Evolutionary conservation across 1,139 yeast genomes (phyloP).

Genomic region (Lodderomyces orthopsilosis): DNA sequence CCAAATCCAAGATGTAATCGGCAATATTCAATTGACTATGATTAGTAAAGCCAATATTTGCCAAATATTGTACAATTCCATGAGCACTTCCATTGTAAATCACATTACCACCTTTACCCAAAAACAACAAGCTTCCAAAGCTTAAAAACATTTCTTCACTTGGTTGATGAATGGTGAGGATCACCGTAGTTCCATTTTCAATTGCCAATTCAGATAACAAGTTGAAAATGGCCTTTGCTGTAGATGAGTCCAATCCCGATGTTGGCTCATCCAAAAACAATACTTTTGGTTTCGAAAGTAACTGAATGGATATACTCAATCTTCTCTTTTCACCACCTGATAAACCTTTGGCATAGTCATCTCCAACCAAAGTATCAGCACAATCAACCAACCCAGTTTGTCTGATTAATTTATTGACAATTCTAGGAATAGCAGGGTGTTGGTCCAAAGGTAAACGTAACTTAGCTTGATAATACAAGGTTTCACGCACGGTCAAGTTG

Average conservation of each 20-base stretch:
- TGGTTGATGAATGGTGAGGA: conserved; percentile 85
- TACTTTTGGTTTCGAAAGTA: conserved; percentile 68
- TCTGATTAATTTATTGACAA: conserved; percentile 54
- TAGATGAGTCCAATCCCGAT: conserved; percentile 77
- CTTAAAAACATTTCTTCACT: conserved; percentile 58
- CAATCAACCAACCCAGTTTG: conserved; percentile 75
- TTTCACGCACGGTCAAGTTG: conserved; percentile 73
- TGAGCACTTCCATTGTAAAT: conserved; percentile 49
- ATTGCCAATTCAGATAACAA: conserved; percentile 57
- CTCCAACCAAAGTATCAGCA: conserved; percentile 74
- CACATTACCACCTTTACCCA: conserved; percentile 72
- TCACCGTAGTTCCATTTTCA: conserved; percentile 62
- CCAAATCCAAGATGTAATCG: conserved; percentile 68
- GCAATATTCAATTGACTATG: conserved; percentile 68
- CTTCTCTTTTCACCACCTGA: conserved; percentile 88
- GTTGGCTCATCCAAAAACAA: conserved; percentile 84
- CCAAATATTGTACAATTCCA: conserved; percentile 44
- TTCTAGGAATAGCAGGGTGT: conserved; percentile 28
- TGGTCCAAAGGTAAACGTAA: conserved; percentile 50
- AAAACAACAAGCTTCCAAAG: conserved; percentile 65
- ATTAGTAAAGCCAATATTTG: conserved; percentile 46
- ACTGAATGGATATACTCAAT: conserved; percentile 77
- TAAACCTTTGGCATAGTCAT: conserved; percentile 69
- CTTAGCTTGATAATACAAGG: conserved; percentile 68
- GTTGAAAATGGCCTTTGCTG: conserved; percentile 66